Evolutionary conservation across 2,329 filamentous ascomycete genomes (phyloP), one percentile per base, ranked within the genome.

Genomic region (Diaporthe sp.): DNA sequence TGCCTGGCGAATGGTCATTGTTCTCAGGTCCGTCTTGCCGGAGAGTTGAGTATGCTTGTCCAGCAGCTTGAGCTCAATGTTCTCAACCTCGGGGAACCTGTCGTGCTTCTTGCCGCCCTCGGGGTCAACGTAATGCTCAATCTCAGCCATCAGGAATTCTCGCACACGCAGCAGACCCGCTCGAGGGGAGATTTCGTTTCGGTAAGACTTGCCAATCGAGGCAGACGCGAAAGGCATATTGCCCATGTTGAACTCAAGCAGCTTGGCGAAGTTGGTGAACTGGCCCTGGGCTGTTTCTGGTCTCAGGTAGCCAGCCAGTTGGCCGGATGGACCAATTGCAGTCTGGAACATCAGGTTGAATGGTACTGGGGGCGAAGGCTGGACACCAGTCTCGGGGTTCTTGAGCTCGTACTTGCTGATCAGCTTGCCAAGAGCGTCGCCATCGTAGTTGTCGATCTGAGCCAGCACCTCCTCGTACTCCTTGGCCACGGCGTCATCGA

Each of bases 271-370:
- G 86, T 97, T 98, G 78, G 98, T 87, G 86, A 99, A 99, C 86
- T 99, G 97, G 77, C 97, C 97, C 88, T 99, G 97, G 5, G 97
- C 97, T 39, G 97, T 99, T 86, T 99, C 97, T 56, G 97, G 97
- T 72, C 96, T 91, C 74, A 98, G 88, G 83, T 95, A 98, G 71
- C 94, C 96, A 63, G 94, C 91, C 76, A 94, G 88, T 81, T 97
- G 96, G 84, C 94, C 94, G 86, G 94, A 97, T 73, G 96, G 96
- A 76, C 97, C 97, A 82, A 99, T 98, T 47, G 94, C 89, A 55
- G 96, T 98, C 84, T 96, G 93, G 89, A 98, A 99, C 97, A 99
- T 99, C 81, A 99, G 92, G 86, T 99, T 99, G 91, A 98, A 98
- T 55, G 95, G 89, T 68, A 97, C 93, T 4, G 97, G 97, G 39